Evolutionary conservation across 225 moss, liverwort and hornwort species (phyloP).

Genomic region (Marchantia polymorpha): DNA sequence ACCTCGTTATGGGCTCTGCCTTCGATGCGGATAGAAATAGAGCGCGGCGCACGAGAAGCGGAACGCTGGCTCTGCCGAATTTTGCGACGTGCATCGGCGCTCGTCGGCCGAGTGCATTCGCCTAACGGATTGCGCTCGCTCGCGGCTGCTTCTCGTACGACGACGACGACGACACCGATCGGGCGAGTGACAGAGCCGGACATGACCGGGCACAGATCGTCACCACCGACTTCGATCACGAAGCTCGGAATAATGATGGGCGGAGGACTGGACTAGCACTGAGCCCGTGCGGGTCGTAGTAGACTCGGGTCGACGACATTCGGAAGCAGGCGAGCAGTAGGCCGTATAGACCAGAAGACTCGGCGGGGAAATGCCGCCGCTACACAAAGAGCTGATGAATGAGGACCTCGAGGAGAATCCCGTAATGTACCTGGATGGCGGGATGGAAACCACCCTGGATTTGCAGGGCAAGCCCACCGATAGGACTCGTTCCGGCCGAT

Average conservation of each 20-base stretch:
- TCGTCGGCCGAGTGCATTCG: neutral
- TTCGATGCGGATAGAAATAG: neutral
- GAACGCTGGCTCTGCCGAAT: neutral
- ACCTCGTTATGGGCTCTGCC: neutral
- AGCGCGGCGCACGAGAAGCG: too few species aligned
- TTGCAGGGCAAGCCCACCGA: constrained; percentile 21
- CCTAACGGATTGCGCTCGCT: neutral
- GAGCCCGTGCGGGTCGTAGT: neutral
- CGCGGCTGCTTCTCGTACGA: neutral
- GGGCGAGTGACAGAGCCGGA: neutral
- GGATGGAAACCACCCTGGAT: constrained; percentile 13
- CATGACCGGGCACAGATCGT: neutral
- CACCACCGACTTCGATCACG: neutral
- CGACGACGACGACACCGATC: neutral
- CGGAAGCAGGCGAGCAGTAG: neutral
- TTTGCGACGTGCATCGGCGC: neutral
- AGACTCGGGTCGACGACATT: neutral
- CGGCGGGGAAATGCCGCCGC: constrained; percentile 12
- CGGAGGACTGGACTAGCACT: neutral
- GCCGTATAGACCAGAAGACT: neutral
- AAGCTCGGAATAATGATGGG: neutral
- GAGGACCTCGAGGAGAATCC: constrained; percentile 19
- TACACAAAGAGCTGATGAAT: constrained; percentile 21
- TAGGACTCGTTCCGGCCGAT: constrained; percentile 19
- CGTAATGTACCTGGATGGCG: constrained; percentile 6